These are phyloP conservation scores for Calophaca sinica DNA, from an alignment of 306 rosid species.

Conservation along the genomic window DNA sequence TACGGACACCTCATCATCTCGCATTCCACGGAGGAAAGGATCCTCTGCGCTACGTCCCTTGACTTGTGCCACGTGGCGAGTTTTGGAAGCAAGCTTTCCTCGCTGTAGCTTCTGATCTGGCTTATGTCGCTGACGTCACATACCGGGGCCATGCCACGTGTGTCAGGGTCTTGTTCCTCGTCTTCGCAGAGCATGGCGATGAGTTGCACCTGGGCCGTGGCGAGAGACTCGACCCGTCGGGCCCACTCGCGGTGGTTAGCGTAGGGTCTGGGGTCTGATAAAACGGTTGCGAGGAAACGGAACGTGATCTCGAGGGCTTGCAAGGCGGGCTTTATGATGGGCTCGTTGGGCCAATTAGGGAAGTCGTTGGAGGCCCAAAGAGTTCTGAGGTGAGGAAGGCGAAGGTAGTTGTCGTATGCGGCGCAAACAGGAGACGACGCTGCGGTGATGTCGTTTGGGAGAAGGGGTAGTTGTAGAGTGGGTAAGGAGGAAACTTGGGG, in stretches of 20 bases:
- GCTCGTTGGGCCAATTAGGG: constrained; percentile 74
- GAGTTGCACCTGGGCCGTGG: constrained; percentile 62
- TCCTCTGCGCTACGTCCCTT: constrained; percentile 58
- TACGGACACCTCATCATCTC: constrained; percentile 76
- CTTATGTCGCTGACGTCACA: constrained; percentile 45
- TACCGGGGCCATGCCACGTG: constrained; percentile 70
- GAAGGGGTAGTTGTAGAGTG: neutral
- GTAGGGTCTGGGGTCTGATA: constrained; percentile 80
- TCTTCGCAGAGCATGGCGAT: constrained; percentile 73
- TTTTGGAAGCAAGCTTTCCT: constrained; percentile 71
- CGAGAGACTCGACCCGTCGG: constrained; percentile 67
- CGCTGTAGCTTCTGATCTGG: constrained; percentile 64
- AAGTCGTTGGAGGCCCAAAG: constrained; percentile 69
- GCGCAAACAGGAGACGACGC: constrained; percentile 65
- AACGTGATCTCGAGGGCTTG: constrained; percentile 85
- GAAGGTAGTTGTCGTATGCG: constrained; percentile 77
- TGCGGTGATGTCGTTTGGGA: constrained; percentile 55
- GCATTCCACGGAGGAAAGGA: constrained; percentile 65
- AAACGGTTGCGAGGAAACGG: constrained; percentile 66
- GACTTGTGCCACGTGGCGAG: constrained; percentile 84
- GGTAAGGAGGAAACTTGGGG: constrained; percentile 52
- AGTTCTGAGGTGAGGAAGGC: constrained; percentile 67
- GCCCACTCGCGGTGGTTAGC: constrained; percentile 76
- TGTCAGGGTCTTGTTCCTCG: constrained; percentile 57
- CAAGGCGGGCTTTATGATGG: constrained; percentile 73